phyloP scores from a whole-genome alignment of 495 filamentous ascomycete genomes.

The Hypoxylon fuscum region DNA sequence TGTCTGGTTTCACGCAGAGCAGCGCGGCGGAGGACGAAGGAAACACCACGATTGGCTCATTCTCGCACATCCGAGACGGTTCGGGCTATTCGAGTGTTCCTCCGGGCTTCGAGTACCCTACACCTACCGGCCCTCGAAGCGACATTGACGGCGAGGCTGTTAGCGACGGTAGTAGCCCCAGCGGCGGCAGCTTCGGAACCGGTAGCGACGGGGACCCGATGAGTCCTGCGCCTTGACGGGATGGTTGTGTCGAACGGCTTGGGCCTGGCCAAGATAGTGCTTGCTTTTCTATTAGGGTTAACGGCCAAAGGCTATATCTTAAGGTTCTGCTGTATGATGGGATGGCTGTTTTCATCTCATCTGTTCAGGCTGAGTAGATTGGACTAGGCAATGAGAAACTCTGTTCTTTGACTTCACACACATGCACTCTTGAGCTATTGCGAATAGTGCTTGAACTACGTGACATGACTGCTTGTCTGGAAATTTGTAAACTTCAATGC shows the following conservation, averaged over 20 bases:
- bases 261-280: not conserved
- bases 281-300: not conserved
- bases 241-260: constrained; percentile 9
- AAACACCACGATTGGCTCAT: constrained; percentile 14
- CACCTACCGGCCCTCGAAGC: constrained; percentile 24
- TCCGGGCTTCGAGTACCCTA: constrained; percentile 37
- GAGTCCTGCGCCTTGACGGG: constrained; percentile 37
- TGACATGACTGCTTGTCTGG: constrained; percentile 18
- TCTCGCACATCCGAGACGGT: constrained; percentile 13
- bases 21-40: constrained; percentile 47
- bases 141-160: constrained; percentile 11
- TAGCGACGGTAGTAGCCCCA: constrained; percentile 37
- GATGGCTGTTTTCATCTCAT: constrained; percentile 15
- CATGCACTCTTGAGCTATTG: not conserved
- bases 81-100: constrained; percentile 25
- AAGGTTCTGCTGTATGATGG: constrained; percentile 14
- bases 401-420: constrained; percentile 17
- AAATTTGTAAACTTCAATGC: too few species aligned
- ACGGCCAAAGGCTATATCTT: constrained; percentile 16
- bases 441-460: not conserved
- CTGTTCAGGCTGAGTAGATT: constrained; percentile 28
- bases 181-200: constrained; percentile 34
- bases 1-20: constrained; percentile 72
- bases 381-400: constrained; percentile 38
- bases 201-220: constrained; percentile 40